These are phyloP conservation scores for Gyromitra esculenta DNA, from an alignment of 2,329 filamentous ascomycete genomes.

Conservation along the genomic window DNA sequence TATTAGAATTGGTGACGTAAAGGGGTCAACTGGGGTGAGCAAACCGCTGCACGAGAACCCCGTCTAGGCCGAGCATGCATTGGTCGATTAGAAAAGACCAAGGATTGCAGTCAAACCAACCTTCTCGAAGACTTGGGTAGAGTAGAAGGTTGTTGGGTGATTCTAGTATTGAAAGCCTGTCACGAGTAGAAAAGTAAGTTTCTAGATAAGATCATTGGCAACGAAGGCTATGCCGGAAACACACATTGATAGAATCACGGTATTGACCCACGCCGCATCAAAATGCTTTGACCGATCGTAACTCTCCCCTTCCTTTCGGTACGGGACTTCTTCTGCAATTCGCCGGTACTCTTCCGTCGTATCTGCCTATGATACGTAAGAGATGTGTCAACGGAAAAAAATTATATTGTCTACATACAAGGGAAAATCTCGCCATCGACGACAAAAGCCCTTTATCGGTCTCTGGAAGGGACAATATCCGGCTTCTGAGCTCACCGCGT, in stretches of 20 bases:
- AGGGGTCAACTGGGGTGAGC: neutral
- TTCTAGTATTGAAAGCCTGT: slow-evolving; percentile 41
- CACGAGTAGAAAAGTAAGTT: neutral
- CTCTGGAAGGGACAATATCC: slow-evolving; percentile 18
- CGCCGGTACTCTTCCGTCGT: slow-evolving; percentile 26
- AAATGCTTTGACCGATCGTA: slow-evolving; percentile 44
- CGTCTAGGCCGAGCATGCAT: slow-evolving; percentile 31
- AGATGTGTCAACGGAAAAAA: slow-evolving; percentile 1
- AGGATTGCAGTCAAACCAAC: slow-evolving; percentile 45
- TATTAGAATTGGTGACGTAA: neutral
- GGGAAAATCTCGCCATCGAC: slow-evolving; percentile 35
- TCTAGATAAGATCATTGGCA: neutral
- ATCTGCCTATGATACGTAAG: slow-evolving; percentile 23
- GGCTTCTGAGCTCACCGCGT: slow-evolving; percentile 11
- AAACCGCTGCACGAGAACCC: slow-evolving; percentile 32
- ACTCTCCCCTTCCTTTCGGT: slow-evolving; percentile 4
- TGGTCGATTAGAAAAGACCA: slow-evolving; percentile 40
- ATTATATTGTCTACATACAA: slow-evolving; percentile 27
- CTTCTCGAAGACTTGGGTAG: slow-evolving; percentile 37
- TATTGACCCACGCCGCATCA: slow-evolving; percentile 45
- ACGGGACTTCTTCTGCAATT: slow-evolving; percentile 26
- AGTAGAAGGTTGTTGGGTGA: slow-evolving; percentile 42
- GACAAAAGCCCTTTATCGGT: slow-evolving; percentile 18
- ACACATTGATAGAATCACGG: slow-evolving; percentile 41
- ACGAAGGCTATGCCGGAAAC: neutral